Conservation (phyloP, 192 early-diverging fungal genomes). For the Gamsiella multidivaricata region DNA sequence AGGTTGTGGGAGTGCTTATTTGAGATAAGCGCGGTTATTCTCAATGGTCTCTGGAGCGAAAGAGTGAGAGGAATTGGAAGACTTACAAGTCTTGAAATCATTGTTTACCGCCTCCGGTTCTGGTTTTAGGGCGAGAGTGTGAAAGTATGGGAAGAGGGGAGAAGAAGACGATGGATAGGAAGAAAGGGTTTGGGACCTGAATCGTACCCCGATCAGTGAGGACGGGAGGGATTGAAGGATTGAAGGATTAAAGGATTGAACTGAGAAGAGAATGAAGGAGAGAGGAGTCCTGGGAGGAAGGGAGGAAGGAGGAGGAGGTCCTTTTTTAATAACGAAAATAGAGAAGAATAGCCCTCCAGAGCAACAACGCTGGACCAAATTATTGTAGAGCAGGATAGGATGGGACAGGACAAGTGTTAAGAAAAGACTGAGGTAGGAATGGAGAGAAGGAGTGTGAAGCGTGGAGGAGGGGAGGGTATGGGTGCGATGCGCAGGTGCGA, state of each 20-base stretch:
- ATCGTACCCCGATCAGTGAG: neutral
- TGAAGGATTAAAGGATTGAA: neutral
- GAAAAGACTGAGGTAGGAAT: neutral
- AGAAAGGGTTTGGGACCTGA: neutral
- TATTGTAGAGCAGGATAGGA: too few relatives aligned
- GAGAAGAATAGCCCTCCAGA: neutral
- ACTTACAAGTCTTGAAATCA: conserved; percentile 53
- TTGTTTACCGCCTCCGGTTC: conserved; percentile 12
- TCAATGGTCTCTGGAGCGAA: neutral
- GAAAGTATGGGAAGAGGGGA: neutral
- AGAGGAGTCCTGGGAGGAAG: too few relatives aligned
- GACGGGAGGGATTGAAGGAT: neutral
- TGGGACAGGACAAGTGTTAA: too few relatives aligned
- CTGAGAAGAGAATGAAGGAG: neutral
- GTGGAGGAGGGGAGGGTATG: neutral
- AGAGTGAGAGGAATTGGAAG: neutral
- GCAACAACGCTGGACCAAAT: too few relatives aligned
- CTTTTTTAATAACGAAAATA: neutral
- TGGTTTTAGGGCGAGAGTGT: neutral
- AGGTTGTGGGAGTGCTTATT: too few relatives aligned
- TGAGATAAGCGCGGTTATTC: neutral
- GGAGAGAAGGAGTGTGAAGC: neutral
- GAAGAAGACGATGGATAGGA: neutral
- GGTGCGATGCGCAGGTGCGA: neutral
- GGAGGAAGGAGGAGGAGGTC: neutral